Base-by-base conservation (phyloP, 371 early-diverging fungal genomes). In the Actinomortierella ambigua region DNA sequence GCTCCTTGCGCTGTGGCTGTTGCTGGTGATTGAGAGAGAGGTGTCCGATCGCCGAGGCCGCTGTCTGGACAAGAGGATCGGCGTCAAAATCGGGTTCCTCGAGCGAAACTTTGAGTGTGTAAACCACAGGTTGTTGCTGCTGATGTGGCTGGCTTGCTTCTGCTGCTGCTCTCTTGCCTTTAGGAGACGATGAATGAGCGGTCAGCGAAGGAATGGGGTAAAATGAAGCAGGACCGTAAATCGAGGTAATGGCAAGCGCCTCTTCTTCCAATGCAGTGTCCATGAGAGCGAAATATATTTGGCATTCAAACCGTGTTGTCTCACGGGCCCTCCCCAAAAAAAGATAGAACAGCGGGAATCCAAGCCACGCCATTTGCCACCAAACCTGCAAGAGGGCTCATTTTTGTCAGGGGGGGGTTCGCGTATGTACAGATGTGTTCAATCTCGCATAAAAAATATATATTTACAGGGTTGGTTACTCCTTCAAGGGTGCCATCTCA, bases 151-250 rank as follows among this genome's bases (percentile, higher is more conserved):
- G n/a, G n/a, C n/a, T n/a, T 51, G 52, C 28, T 11, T 42, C 27
- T 47, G 48, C 27, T 55, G 56, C 15, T 14, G 17, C 18, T 34
- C 20, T 22, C 51, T 29, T 5, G 17, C 11, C 42, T 17, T 41
- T 41, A 17, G 42, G 8, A 55, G 51, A 52, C 0, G 55, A 23
- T 15, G 34, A 22, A 27, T 18, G 50, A 17, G 24, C 39, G 9
- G 15, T 27, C 28, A 23, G 20, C 7, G 48, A 39, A 28, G 61
- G 26, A 0, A 63, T 48, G 42, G 62, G 42, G 41, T 75, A 63
- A 55, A 77, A 77, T 27, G 71, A 60, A 18, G 67, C 57, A 14
- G 65, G 67, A n/a, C 78, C 78, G 64, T 75, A 77, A 49, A 77
- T 77, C 47, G 78, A 75, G 42, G 69, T 60, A 44, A 77, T 63